Percentiles rank a stretch among this genome's conserved stretches.
Conservation (phyloP, 371 early-diverging fungal species). For the Entomophthora muscae region DNA sequence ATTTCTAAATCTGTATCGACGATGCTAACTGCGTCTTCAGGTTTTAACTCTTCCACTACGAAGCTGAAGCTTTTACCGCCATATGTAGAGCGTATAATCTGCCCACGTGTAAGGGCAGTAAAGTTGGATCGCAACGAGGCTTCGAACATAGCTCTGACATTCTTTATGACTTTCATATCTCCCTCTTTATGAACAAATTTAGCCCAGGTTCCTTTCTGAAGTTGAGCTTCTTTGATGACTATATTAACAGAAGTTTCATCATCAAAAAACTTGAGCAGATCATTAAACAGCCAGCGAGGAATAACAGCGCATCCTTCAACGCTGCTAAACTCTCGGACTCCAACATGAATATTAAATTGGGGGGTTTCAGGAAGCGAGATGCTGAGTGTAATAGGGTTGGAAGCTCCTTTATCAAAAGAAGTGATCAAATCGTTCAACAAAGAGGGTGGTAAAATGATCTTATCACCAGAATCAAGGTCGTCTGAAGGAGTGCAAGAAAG, state of each 20-base stretch:
- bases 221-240: slow-evolving; percentile 22
- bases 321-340: slow-evolving; percentile 61
- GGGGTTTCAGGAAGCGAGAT: slow-evolving; percentile 26
- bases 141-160: slow-evolving; percentile 45
- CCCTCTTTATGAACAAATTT: slow-evolving; percentile 38
- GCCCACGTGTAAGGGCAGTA: slow-evolving; percentile 50
- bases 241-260: slow-evolving; percentile 20
- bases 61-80: slow-evolving; percentile 31
- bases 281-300: slow-evolving; percentile 37
- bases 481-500: too few relatives aligned
- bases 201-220: slow-evolving; percentile 53
- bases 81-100: slow-evolving; percentile 36
- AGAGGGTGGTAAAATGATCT: neutral
- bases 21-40: slow-evolving; percentile 38
- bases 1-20: slow-evolving; percentile 75
- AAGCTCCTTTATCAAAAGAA: neutral
- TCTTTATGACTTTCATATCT: slow-evolving; percentile 36
- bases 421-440: neutral
- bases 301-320: slow-evolving; percentile 26
- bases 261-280: slow-evolving; percentile 20
- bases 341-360: slow-evolving; percentile 31
- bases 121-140: slow-evolving; percentile 50
- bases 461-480: neutral
- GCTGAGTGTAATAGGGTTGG: slow-evolving; percentile 53
- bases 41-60: slow-evolving; percentile 47